phyloP scores from a whole-genome alignment of 2,329 filamentous ascomycete genomes.

The Paecilomyces sp. region DNA sequence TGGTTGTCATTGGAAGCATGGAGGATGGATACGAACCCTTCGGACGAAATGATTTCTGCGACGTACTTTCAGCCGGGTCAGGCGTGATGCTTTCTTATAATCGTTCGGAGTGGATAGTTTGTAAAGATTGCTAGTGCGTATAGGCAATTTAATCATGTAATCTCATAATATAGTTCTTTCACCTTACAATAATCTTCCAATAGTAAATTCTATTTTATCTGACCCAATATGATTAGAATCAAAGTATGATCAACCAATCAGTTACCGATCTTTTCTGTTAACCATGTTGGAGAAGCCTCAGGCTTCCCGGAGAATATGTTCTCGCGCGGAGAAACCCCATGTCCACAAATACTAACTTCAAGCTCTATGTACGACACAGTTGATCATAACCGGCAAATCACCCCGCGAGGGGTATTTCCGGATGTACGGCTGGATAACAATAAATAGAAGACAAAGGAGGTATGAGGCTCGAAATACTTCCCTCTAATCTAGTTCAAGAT shows the following conservation, averaged over 20 bases:
- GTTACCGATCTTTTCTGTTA: not conserved
- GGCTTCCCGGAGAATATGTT: not conserved
- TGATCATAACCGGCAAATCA: not conserved
- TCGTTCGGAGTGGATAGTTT: not conserved
- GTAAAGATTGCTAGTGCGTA: not conserved
- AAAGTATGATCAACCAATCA: too few species aligned
- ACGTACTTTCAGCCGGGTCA: not conserved
- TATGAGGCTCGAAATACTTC: not conserved
- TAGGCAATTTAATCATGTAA: too few species aligned
- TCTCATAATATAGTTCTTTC: too few species aligned
- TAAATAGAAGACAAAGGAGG: not conserved
- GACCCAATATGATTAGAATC: too few species aligned
- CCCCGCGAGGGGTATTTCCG: not conserved
- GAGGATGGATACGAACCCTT: slow-evolving; percentile 1
- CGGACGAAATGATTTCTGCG: not conserved
- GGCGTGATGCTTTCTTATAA: not conserved
- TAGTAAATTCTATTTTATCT: too few species aligned
- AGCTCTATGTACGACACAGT: not conserved
- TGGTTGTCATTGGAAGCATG: slow-evolving; percentile 7
- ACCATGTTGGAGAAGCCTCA: not conserved
- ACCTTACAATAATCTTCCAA: too few species aligned
- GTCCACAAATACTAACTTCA: slow-evolving; percentile 1
- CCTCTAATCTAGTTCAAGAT: not conserved
- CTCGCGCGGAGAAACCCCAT: slow-evolving; percentile 2
- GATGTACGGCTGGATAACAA: not conserved